Percentiles rank a stretch among this genome's conserved stretches.
These are phyloP conservation scores for Eleusine coracana DNA, from an alignment of 176 grass and related monocot species.

Conservation along the genomic window DNA sequence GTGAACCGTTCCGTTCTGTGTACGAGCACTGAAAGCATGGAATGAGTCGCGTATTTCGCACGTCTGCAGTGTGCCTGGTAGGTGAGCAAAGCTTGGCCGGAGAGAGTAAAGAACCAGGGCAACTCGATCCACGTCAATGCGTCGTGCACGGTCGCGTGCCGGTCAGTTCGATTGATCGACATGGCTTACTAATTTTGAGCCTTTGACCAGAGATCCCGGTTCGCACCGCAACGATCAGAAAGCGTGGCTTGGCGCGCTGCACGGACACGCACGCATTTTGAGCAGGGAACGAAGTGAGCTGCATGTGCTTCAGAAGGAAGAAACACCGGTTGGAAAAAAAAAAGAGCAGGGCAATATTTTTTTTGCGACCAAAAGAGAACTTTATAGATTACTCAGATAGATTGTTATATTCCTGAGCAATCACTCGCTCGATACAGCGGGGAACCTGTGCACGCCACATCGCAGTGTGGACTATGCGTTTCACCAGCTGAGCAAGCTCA, in stretches of 20 bases:
- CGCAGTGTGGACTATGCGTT: too few species aligned
- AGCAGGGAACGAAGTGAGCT: background rate
- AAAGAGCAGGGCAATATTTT: slow-evolving; percentile 1
- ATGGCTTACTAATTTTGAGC: background rate
- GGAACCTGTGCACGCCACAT: too few species aligned
- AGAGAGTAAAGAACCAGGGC: background rate
- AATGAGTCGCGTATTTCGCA: too few species aligned
- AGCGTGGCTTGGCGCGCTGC: background rate
- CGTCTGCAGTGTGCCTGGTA: too few species aligned
- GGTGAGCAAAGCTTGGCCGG: too few species aligned
- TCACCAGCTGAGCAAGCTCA: too few species aligned
- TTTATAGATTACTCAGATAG: too few species aligned
- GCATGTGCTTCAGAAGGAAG: background rate
- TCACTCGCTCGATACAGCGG: too few species aligned
- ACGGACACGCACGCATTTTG: background rate
- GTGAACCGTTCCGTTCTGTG: too few species aligned
- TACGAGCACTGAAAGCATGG: too few species aligned
- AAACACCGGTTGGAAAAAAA: background rate
- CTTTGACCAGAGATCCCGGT: background rate
- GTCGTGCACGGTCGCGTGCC: background rate
- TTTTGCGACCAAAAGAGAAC: too few species aligned
- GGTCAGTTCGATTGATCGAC: background rate
- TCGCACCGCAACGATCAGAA: background rate
- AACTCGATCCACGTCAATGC: background rate
- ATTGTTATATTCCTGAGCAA: too few species aligned